These are phyloP conservation scores for Heritiera littoralis DNA, from an alignment of 345 rosid species.

Conservation along the genomic window DNA sequence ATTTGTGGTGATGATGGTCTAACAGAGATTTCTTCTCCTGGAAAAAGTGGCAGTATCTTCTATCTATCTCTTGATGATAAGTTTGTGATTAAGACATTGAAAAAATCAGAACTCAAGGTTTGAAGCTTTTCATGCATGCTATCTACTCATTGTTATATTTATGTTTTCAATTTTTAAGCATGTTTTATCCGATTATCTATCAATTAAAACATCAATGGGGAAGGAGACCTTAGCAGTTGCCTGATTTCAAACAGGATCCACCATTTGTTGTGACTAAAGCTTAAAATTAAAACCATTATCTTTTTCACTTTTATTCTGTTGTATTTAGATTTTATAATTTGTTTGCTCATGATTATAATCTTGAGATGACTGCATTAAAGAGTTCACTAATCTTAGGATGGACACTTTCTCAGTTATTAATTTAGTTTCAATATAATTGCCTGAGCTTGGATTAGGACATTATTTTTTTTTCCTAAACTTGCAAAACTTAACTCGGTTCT, in stretches of 20 bases:
- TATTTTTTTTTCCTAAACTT: not conserved
- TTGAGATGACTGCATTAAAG: not conserved
- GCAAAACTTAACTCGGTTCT: not conserved
- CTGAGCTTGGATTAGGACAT: not conserved
- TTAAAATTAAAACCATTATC: not conserved
- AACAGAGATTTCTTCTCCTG: constrained; percentile 76
- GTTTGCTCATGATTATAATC: not conserved
- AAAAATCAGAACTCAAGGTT: constrained; percentile 83
- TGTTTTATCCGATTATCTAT: not conserved
- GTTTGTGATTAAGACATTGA: constrained; percentile 93
- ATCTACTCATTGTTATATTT: not conserved
- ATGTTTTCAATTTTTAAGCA: not conserved
- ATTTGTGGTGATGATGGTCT: constrained; percentile 96
- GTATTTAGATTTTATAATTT: not conserved
- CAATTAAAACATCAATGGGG: not conserved
- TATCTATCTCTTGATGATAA: constrained; percentile 86
- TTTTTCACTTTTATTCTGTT: not conserved
- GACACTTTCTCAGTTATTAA: not conserved
- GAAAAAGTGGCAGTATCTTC: constrained; percentile 98
- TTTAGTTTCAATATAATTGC: not conserved
- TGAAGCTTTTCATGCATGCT: constrained; percentile 21
- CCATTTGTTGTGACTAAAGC: not conserved
- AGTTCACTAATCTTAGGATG: not conserved
- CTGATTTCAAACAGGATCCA: not conserved
- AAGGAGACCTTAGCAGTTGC: not conserved